Conservation (phyloP, 345 rosid genomes). For the Ceriops decandra region DNA sequence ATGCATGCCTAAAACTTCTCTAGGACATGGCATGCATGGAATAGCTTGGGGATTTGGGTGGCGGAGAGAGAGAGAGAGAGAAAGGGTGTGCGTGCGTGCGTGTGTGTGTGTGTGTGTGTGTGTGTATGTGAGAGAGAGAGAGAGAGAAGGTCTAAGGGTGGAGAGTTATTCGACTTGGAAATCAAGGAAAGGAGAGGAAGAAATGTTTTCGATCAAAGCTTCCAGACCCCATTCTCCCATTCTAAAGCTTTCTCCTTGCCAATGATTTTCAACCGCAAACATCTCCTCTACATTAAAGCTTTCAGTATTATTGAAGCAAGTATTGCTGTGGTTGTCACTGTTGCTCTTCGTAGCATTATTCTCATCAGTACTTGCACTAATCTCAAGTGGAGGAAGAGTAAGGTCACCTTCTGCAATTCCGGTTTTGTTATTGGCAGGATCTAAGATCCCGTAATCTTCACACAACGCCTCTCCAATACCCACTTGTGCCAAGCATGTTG, state of each 20-base stretch:
- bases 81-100: too few species aligned
- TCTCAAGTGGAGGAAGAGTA: constrained; percentile 50
- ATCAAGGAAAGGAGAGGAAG: constrained; percentile 79
- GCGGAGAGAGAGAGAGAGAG: too few species aligned
- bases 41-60: not conserved
- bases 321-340: constrained; percentile 36
- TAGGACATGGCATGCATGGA: constrained; percentile 12
- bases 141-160: not conserved
- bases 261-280: constrained; percentile 52
- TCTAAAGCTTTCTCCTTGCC: constrained; percentile 65
- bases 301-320: constrained; percentile 48
- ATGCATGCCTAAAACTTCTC: constrained; percentile 15
- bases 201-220: constrained; percentile 62
- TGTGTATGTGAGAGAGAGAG: too few species aligned
- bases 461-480: constrained; percentile 33
- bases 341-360: constrained; percentile 36
- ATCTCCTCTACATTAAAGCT: constrained; percentile 49
- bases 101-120: too few species aligned
- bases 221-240: constrained; percentile 92
- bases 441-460: constrained; percentile 39
- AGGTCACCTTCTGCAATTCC: constrained; percentile 43
- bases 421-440: constrained; percentile 23
- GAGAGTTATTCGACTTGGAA: constrained; percentile 55
- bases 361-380: constrained; percentile 24
- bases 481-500: constrained; percentile 29